Base-by-base conservation (phyloP, 768 basidiomycete species). In the Paxillus involutus region DNA sequence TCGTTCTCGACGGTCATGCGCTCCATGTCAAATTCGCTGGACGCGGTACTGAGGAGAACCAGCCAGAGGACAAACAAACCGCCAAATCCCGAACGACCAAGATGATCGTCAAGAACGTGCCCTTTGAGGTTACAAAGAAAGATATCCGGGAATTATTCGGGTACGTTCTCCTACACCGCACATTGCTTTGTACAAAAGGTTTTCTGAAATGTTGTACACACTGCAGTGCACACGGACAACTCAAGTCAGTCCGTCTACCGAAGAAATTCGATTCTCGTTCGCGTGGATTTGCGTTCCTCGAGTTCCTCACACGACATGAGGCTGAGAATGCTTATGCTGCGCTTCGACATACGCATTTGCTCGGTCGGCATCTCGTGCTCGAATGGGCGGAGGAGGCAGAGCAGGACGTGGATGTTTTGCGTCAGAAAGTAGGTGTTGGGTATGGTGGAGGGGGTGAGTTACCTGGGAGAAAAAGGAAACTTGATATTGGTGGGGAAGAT, bases 41-140 rank as follows among this genome's bases (percentile, higher is more conserved):
- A 17, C 80, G 94, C 6, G 93, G 92, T 0, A 70, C 66, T 9
- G 84, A 83, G 39, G 89, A 84, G 35, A 84, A 82, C 47, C 75
- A 68, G n/a, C 67, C 69, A 43, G 75, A 65, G 32, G 75, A 69
- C 52, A 71, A 65, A 24, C 73, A 61, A 14, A 59, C 59, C 9
- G 70, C 74, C 30, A 86, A 82, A 73, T 82, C 79, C 47, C 80
- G 80, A 54, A 88, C 89, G 57, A 90, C 94, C 59, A 98, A 98
- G 83, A 86, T 98, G 80, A 85, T 98, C 47, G 93, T 98, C 60
- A 98, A 98, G 83, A 99, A 99, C 63, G 81, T 98, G 50, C 94
- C 97, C 39, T 99, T 99, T 75, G 97, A 99, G 71, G 92, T 89
- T 43, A 88, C 88, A 41, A 92, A 89, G 77, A 94, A 90, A 74